Evolutionary conservation across 108 stramenopile species (phyloP).

Genomic region (Poteriospumella lacustris): DNA sequence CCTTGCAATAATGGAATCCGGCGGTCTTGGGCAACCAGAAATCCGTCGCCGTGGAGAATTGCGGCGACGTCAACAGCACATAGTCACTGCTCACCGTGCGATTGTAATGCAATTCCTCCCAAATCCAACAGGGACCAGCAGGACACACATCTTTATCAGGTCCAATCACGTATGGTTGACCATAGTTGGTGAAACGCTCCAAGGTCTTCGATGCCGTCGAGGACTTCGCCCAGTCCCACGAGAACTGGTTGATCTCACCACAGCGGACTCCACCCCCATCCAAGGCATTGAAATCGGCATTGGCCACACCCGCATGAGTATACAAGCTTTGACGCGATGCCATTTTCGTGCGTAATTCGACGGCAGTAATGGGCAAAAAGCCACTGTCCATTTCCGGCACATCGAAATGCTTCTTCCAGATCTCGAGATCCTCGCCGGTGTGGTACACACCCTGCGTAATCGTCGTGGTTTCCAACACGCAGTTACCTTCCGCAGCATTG

Average conservation of each 20-base stretch:
- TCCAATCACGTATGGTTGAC: not conserved
- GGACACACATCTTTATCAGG: not conserved
- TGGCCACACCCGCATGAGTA: not conserved
- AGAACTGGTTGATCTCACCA: not conserved
- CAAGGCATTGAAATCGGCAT: not conserved
- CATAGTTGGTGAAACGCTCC: not conserved
- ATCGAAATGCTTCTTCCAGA: not conserved
- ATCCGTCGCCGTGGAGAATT: not conserved
- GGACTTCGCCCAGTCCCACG: not conserved
- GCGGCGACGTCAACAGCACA: not conserved
- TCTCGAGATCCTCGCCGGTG: not conserved
- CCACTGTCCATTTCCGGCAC: not conserved
- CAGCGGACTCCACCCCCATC: not conserved
- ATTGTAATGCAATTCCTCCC: not conserved
- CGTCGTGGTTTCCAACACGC: not conserved
- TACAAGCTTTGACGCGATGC: not conserved
- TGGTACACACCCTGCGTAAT: not conserved
- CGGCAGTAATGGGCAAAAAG: constrained; percentile 1
- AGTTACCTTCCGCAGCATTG: too few species aligned
- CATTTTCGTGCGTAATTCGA: not conserved
- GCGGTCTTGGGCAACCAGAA: not conserved
- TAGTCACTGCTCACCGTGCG: not conserved
- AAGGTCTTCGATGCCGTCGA: not conserved
- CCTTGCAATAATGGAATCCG: constrained; percentile 18
- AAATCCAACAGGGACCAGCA: constrained; percentile 13